These are phyloP conservation scores for Parascedosporium putredinis DNA, from an alignment of 2,329 filamentous ascomycete species.

Conservation along the genomic window DNA sequence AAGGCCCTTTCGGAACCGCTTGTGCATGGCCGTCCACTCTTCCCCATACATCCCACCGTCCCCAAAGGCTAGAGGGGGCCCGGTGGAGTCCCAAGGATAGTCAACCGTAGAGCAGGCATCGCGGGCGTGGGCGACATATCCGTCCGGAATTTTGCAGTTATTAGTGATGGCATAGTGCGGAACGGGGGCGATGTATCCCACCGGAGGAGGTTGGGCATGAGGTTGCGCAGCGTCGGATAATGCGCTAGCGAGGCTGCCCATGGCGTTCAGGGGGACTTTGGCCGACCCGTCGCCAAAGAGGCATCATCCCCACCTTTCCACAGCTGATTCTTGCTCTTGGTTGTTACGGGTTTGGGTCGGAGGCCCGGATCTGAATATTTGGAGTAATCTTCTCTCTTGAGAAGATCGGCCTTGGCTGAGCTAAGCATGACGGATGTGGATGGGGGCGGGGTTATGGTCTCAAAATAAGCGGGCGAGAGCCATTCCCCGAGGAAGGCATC, in stretches of 20 bases:
- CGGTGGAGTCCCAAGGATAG: constrained; percentile 92
- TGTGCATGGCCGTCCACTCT: constrained; percentile 95
- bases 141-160: constrained; percentile 71
- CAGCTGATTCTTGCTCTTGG: constrained; percentile 17
- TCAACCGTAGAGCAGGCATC: constrained; percentile 82
- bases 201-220: not conserved
- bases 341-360: constrained; percentile 21
- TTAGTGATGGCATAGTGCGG: constrained; percentile 76
- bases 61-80: constrained; percentile 68
- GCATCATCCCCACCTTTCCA: not conserved
- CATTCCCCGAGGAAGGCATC: constrained; percentile 94
- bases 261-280: not conserved
- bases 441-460: constrained; percentile 81
- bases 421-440: constrained; percentile 79
- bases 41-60: constrained; percentile 81
- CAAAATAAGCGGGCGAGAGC: constrained; percentile 88
- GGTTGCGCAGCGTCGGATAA: constrained; percentile 16
- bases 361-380: constrained; percentile 27
- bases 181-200: constrained; percentile 59
- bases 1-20: constrained; percentile 71
- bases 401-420: constrained; percentile 75
- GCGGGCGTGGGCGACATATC: constrained; percentile 82
- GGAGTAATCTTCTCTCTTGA: constrained; percentile 62
- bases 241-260: constrained; percentile 19
- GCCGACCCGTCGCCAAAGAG: not conserved